Evolutionary conservation across 176 grass and related monocot genomes (phyloP).

Genomic region (Carex cristatella): DNA sequence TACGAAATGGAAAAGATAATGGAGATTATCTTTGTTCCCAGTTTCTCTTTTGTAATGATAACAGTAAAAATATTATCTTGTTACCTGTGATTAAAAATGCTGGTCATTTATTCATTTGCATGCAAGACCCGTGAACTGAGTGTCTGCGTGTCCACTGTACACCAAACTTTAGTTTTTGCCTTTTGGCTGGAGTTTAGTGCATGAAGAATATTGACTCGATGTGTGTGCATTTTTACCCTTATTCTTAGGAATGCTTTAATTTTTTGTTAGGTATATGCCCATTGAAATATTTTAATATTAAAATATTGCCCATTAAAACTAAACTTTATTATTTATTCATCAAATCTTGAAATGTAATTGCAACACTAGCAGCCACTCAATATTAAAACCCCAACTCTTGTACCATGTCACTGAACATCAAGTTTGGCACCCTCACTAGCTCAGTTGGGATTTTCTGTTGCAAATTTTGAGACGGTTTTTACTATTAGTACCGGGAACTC

Average conservation of each 20-base stretch:
- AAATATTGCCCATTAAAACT: too few relatives aligned
- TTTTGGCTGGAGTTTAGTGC: not conserved
- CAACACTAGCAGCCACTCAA: not conserved
- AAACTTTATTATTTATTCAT: too few relatives aligned
- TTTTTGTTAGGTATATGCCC: not conserved
- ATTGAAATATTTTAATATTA: too few relatives aligned
- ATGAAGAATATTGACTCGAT: not conserved
- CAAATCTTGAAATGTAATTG: too few relatives aligned
- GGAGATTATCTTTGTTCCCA: not conserved
- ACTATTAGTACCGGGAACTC: not conserved
- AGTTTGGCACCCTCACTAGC: not conserved
- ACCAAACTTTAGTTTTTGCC: not conserved
- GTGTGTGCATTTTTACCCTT: not conserved
- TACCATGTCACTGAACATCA: not conserved
- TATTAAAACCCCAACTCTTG: not conserved
- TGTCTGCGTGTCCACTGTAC: not conserved
- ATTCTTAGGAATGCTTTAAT: not conserved
- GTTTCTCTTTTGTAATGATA: not conserved
- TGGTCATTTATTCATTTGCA: not conserved
- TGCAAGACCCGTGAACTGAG: not conserved
- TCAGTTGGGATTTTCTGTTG: not conserved
- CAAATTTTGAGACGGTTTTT: not conserved
- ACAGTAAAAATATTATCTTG: not conserved
- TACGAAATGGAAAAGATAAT: not conserved
- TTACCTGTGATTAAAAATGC: not conserved